Base-by-base conservation (phyloP, 2,329 filamentous ascomycete species). In the Catunica adiposa region DNA sequence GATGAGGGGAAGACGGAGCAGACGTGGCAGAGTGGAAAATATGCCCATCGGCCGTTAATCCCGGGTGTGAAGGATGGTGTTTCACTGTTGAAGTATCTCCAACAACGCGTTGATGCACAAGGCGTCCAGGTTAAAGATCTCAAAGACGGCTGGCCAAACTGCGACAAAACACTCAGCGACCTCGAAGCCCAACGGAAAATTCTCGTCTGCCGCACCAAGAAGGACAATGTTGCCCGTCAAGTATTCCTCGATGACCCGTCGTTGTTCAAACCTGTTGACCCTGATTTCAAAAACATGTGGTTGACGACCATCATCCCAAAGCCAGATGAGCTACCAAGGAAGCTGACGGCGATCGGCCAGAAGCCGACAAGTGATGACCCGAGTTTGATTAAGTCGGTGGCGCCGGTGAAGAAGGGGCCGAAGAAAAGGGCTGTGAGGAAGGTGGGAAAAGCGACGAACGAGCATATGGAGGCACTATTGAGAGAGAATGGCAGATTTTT, bases 111-210 rank as follows among this genome's bases (percentile, higher is more conserved):
- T 54, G 89, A 89, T 58, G 86, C 87, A 1, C 81, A 84, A 61
- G 88, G 87, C 11, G 79, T 97, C 55, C 77, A 76, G 38, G 87
- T 97, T 60, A 89, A 88, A 67, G 89, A 96, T 63, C 77, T 98
- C 59, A 94, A 95, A 69, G 92, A 98, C 66, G 92, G 92, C 60
- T 98, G 92, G 92, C 82, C 84, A 23, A 83, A 84, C 63, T 94
- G 88, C 64, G 82, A 89, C 59, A 78, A 83, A 20, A 78, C 84
- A 8, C 84, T 98, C 66, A 78, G 84, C 60, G 74, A 79, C 62
- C 76, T 98, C 53, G 90, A 96, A 71, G 70, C 70, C 42, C 79
- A 86, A 66, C 83, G 89, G 64, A 83, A 84, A 67, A 75, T 97
- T 48, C 75, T 97, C 37, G 87, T 96, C 4, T 85, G 87, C 22